Evolutionary conservation across 1,284 basidiomycete species (phyloP).

Genomic region (Trametes sp.): DNA sequence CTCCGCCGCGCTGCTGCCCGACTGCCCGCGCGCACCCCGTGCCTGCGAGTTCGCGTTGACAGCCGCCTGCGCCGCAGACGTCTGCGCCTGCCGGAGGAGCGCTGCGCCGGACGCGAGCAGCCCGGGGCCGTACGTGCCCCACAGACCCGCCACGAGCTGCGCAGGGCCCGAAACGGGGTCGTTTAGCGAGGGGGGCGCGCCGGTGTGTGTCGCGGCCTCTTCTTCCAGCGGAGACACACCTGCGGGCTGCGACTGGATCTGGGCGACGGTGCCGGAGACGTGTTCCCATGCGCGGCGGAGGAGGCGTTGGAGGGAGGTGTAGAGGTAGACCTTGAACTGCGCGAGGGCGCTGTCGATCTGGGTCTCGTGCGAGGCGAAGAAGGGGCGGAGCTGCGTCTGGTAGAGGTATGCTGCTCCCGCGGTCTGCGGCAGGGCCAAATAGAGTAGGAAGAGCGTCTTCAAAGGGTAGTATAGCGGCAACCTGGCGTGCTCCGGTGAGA

Average conservation of each 20-base stretch:
- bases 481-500: too few species aligned
- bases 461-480: constrained; percentile 88
- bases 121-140: constrained; percentile 77
- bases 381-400: constrained; percentile 76
- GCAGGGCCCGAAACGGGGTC: constrained; percentile 70
- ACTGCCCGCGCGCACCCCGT: constrained; percentile 8
- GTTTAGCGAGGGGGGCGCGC: constrained; percentile 54
- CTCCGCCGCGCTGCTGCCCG: constrained; percentile 42
- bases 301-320: constrained; percentile 70
- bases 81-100: constrained; percentile 50
- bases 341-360: constrained; percentile 83
- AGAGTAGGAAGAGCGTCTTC: constrained; percentile 88
- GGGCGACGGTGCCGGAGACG: constrained; percentile 54
- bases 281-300: constrained; percentile 69
- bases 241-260: constrained; percentile 36
- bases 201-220: constrained; percentile 41
- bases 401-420: constrained; percentile 86
- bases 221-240: constrained; percentile 35
- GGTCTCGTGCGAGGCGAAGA: constrained; percentile 78
- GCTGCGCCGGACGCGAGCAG: constrained; percentile 71
- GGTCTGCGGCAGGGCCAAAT: constrained; percentile 90
- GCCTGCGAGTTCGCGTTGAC: constrained; percentile 34
- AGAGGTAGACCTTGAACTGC: constrained; percentile 63
- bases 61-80: constrained; percentile 31
- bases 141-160: constrained; percentile 68